Base-by-base conservation (phyloP, 2,329 filamentous ascomycete genomes). In the Fusarium sp. region DNA sequence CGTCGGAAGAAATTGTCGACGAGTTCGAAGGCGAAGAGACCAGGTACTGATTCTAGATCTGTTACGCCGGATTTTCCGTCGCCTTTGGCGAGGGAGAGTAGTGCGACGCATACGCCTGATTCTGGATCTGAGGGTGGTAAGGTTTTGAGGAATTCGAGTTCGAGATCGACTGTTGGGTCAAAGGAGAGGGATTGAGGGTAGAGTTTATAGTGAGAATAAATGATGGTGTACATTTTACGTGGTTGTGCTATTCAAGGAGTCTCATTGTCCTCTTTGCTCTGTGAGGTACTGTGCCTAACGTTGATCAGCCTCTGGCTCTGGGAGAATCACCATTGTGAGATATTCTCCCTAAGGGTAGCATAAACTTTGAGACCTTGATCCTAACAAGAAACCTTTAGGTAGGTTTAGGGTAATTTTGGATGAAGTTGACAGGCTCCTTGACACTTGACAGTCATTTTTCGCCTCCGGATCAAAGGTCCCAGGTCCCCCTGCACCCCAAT, bases 1-100 rank as follows among this genome's bases (percentile, higher is more conserved):
- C 83, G 85, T 58, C 81, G 86, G 40, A 88, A 86, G 80, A 88
- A 87, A 79, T 79, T 83, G 45, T 77, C 83, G 13, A 82, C 85
- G 8, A 77, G 78, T 33, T 79, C 82, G 27, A 83, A 81, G 67
- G 73, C 83, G 20, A 85, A 83, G 75, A 81, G 86, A 37, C 78
- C 84, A 0, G 81, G 81, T 1, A 79, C 80, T 7, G 86, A 89
- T 49, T 85, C 84, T 7, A 79, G 87, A 54, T 88, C 86, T 7
- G 82, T 86, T 5, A 88, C 87, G 6, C 87, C 87, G 2, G 87
- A 89, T 44, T 82, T 83, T 20, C 81, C 87, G 7, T 89, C 87
- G 6, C 87, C 87, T 6, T 76, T 89, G 64, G 84, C 85, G 10
- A 82, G 81, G 55, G 86, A 86, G 71, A 86, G 82, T 65, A 86